Evolutionary conservation across 2,329 filamentous ascomycete species (phyloP), one percentile per base, ranked within the genome.

Genomic region (Parastagonospora avenae): DNA sequence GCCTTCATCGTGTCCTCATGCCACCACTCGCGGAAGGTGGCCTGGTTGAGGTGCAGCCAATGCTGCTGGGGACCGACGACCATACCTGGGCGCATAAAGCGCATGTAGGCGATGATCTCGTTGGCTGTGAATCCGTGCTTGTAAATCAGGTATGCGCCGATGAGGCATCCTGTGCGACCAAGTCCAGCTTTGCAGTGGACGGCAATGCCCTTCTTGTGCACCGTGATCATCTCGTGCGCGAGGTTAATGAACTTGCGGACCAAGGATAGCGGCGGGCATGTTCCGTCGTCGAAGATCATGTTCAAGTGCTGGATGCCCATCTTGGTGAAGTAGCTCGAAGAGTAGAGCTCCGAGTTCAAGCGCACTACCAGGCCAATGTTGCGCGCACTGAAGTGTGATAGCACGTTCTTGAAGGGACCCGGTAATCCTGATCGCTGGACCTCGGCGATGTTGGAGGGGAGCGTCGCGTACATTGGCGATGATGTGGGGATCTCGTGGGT

Each of bases 231-330:
- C 71, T 96, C 90, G 70, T 97, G 94, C 1, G 94, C 92, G 52
- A 99, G 82, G 62, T 91, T 91, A 74, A 99, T 93, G 73, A 99
- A 99, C 71, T 92, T 92, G 62, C 91, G 87, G 27, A 99, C 94
- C n/a, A 92, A 87, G 14, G 85, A 85, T 45, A 99, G 80, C 2
- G 91, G 87, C 16, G 94, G 94, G 73, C 94, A 99, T 4, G 94
- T 99, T 59, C 94, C 94, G 66, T 99, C 94, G 68, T 97, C 94
- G 70, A 99, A 99, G 68, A 99, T 97, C 94, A 99, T 99, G 77
- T 99, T 94, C 35, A 97, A 81, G 72, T 99, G 94, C 66, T 92
- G 88, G 68, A 99, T 97, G 28, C 93, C 93, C 45, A 99, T 81
- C 3, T 92, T 91, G 58, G 93, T 94, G 74, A 99, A 99, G 79